Evolutionary conservation across 148 eudicot species (phyloP), one percentile per base, ranked within the genome.

Genomic region (Rhododendron griersonianum): DNA sequence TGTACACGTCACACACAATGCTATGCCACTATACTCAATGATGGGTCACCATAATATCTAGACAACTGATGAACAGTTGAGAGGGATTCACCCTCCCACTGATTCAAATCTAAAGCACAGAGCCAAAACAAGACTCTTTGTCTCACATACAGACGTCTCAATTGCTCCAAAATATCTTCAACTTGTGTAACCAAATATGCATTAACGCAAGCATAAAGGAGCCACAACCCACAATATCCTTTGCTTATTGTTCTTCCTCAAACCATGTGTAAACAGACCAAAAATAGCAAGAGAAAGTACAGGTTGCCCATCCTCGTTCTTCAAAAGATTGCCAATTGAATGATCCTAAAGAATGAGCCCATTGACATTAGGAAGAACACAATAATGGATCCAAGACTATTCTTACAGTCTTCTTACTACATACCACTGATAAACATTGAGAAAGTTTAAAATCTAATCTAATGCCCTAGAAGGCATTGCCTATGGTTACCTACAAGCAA

Each of bases 131-230:
- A 78, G 37, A 79, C 81, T 79, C 21, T 79, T 47, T 15, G 11
- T 33, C 18, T 28, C 55, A 78, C n/a, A 44, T 45, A 78, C 28
- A 7, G 63, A 57, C 28, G 3, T 81, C 83, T 28, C 83, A 33
- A 3, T 53, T 51, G 41, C 83, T 81, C 44, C 83, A 51, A 53
- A 25, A 53, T 8, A 25, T 53, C 25, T 80, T 80, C 59, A 50
- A 51, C 82, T 28, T 13, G 37, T 5, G 0, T 39, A n/a, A 41
- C 61, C 63, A 59, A 80, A n/a, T 28, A 25, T 28, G 39, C 39
- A 50, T 55, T 25, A 50, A 47, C 33, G 50, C 82, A 80, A 78
- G 63, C 61, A 80, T 80, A 53, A 81, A 81, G 33, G n/a, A 81
- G 65, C 65, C 65, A 59, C 65, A 59, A 59, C 8, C 65, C 65